Percentiles rank a stretch among this genome's conserved stretches.
These are phyloP conservation scores for Ogataea thermomethanolica DNA, from an alignment of 805 yeast genomes.

Conservation along the genomic window DNA sequence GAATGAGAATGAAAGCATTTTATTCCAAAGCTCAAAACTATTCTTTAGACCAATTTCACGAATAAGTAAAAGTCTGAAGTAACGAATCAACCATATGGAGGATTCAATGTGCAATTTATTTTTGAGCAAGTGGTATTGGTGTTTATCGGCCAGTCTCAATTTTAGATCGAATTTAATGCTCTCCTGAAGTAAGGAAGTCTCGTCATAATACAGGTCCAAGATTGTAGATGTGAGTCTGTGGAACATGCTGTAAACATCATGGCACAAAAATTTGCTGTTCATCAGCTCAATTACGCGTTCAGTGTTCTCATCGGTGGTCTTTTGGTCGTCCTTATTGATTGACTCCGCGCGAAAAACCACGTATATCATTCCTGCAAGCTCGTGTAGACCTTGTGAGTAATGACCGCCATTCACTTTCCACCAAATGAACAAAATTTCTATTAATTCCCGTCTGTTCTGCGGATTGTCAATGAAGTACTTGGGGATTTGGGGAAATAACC, in stretches of 20 bases:
- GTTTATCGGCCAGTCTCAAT: constrained; percentile 49
- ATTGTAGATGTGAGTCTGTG: constrained; percentile 36
- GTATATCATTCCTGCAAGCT: constrained; percentile 47
- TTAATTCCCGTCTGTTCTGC: constrained; percentile 30
- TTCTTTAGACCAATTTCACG: constrained; percentile 44
- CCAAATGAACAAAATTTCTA: constrained; percentile 47
- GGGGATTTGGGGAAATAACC: constrained; percentile 46
- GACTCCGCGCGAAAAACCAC: constrained; percentile 40
- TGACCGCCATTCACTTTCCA: constrained; percentile 39
- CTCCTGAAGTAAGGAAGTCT: constrained; percentile 40
- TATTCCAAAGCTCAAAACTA: constrained; percentile 47
- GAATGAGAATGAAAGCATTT: constrained; percentile 35
- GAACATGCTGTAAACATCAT: constrained; percentile 44
- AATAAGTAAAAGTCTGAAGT: constrained; percentile 42
- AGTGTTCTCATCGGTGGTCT: constrained; percentile 15
- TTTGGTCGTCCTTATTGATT: constrained; percentile 8
- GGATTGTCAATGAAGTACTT: constrained; percentile 28
- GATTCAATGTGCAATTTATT: constrained; percentile 46
- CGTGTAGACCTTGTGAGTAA: constrained; percentile 55
- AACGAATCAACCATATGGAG: constrained; percentile 54
- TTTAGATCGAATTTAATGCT: constrained; percentile 47
- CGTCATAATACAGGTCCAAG: constrained; percentile 38
- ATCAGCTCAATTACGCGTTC: constrained; percentile 36
- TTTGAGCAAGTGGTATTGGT: constrained; percentile 43
- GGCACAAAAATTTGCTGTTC: constrained; percentile 36